Percentiles rank a stretch among this genome's conserved stretches.
phyloP scores from a whole-genome alignment of 208 protist species.

The Dictyostelium gargantuum region DNA sequence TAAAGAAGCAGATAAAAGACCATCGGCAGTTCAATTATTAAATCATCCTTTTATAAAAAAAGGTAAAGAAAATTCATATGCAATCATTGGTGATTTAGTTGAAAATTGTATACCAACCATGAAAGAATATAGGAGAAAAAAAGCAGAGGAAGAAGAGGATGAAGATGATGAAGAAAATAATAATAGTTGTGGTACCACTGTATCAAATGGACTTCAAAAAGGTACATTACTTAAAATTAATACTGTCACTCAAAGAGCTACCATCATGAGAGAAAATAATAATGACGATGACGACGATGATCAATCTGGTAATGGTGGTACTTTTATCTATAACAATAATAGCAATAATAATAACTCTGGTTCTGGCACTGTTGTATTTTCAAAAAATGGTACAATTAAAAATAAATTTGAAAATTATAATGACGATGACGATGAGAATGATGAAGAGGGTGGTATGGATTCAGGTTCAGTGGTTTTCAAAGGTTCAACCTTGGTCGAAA shows the following conservation, averaged over 20 bases:
- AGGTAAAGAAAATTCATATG: not conserved
- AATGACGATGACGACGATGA: not conserved
- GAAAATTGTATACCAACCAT: constrained; percentile 30
- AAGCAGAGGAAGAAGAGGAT: constrained; percentile 40
- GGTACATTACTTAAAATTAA: constrained; percentile 39
- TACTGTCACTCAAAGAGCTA: constrained; percentile 33
- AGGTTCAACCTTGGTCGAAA: not conserved
- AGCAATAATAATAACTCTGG: not conserved
- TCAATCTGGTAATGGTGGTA: not conserved
- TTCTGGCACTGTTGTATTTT: constrained; percentile 37
- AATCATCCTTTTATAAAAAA: constrained; percentile 50
- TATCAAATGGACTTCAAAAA: not conserved
- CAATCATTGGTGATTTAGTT: constrained; percentile 18
- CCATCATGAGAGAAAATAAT: not conserved
- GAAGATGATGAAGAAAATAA: not conserved
- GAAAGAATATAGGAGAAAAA: constrained; percentile 33
- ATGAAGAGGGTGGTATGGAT: not conserved
- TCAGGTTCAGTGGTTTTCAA: constrained; percentile 37
- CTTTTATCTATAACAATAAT: constrained; percentile 7
- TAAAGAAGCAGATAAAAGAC: constrained; percentile 68
- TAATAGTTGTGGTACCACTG: too few relatives aligned
- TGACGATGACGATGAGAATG: not conserved
- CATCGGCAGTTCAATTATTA: constrained; percentile 59
- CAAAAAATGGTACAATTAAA: not conserved
- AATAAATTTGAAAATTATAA: not conserved